phyloP scores from a whole-genome alignment of 345 rosid species.

The Syzygium aromaticum region DNA sequence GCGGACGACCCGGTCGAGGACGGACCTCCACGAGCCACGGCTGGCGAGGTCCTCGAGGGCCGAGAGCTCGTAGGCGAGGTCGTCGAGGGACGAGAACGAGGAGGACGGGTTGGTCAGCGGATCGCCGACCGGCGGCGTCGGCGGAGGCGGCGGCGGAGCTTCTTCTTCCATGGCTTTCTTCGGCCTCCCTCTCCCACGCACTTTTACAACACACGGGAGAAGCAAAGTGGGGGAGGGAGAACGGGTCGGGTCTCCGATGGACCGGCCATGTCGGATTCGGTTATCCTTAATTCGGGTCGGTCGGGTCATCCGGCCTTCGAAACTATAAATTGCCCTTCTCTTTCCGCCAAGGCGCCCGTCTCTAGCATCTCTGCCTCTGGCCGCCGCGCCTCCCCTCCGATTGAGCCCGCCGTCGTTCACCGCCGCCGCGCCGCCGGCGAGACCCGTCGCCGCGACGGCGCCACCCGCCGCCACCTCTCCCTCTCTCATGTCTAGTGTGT shows the following conservation, averaged over 20 bases:
- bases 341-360: neutral
- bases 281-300: neutral
- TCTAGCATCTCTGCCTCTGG: neutral
- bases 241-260: neutral
- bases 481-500: neutral
- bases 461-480: neutral
- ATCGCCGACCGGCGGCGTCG: slow-evolving; percentile 21
- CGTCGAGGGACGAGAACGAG: slow-evolving; percentile 53
- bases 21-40: slow-evolving; percentile 84
- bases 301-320: neutral
- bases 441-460: neutral
- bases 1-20: slow-evolving; percentile 60
- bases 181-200: neutral
- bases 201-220: accelerated
- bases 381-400: neutral
- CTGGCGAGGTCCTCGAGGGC: slow-evolving; percentile 79
- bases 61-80: slow-evolving; percentile 64
- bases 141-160: neutral
- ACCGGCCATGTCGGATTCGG: neutral
- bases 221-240: neutral
- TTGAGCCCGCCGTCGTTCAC: neutral
- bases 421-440: neutral
- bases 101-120: slow-evolving; percentile 36
- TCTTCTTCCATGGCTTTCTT: neutral
- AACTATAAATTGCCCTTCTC: neutral